Evolutionary conservation across 163 green algal genomes (phyloP).

Genomic region (Chloromonas sp.): DNA sequence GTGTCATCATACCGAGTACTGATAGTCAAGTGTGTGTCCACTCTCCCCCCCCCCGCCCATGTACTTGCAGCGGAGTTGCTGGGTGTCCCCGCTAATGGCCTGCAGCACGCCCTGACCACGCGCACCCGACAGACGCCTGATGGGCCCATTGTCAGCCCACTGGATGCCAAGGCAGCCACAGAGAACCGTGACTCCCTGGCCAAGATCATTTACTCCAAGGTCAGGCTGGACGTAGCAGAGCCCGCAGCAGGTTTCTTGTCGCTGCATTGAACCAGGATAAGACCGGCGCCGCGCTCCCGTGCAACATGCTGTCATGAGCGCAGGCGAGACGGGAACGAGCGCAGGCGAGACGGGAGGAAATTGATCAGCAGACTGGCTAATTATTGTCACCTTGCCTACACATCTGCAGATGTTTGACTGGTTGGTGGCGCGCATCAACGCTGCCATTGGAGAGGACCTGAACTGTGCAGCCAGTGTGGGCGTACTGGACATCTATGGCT

Average conservation of each 20-base stretch:
- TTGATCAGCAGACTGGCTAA: no score
- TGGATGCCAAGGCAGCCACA: conserved; percentile 69
- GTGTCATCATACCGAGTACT: no score
- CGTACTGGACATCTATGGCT: conserved; percentile 98
- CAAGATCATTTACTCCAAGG: conserved; percentile 74
- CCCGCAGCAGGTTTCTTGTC: background rate
- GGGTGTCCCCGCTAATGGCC: conserved; percentile 58
- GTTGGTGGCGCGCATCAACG: conserved; percentile 88
- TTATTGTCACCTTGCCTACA: no score
- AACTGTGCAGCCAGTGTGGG: conserved; percentile 72
- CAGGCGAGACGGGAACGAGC: no score
- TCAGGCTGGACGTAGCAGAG: conserved; percentile 22
- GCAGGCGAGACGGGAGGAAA: no score
- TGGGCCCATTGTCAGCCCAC: conserved; percentile 84
- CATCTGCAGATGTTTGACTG: conserved; percentile 78
- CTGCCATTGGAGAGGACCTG: conserved; percentile 86
- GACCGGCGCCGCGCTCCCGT: no score
- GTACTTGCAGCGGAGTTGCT: conserved; percentile 68
- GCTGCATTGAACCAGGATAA: background rate
- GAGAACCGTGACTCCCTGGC: conserved; percentile 93
- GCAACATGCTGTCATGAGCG: no score
- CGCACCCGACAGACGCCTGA: conserved; percentile 81
- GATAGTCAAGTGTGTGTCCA: no score
- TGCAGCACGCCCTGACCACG: conserved; percentile 84
- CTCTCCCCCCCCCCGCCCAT: no score